Evolutionary conservation across 352 stramenopile genomes (phyloP).

Genomic region (Globisporangium megalacanthum): DNA sequence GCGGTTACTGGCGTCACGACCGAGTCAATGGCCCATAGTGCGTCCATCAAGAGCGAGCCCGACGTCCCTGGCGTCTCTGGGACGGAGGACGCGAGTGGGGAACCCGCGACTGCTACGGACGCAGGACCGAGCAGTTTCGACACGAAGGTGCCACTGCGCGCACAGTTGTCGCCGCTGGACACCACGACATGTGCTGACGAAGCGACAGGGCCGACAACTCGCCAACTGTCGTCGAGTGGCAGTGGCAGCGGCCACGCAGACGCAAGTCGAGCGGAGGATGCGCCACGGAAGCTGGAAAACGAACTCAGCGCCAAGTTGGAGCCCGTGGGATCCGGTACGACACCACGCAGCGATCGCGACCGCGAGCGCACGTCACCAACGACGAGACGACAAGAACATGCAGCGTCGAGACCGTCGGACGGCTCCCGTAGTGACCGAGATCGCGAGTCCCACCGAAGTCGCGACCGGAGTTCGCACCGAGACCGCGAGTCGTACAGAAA

Average conservation of each 20-base stretch:
- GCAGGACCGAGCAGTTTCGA: background rate
- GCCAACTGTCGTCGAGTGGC: background rate
- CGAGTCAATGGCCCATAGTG: background rate
- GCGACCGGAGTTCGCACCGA: background rate
- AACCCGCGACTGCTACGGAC: background rate
- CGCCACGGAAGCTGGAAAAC: background rate
- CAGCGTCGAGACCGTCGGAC: background rate
- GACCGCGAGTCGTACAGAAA: constrained; percentile 4
- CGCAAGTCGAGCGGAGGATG: background rate
- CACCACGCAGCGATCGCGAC: background rate
- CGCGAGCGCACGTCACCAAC: background rate
- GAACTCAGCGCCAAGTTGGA: background rate
- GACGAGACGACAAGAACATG: background rate
- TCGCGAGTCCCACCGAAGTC: background rate
- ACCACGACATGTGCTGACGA: background rate
- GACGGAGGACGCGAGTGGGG: background rate
- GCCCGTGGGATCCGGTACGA: background rate
- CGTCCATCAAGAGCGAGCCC: background rate
- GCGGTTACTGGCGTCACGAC: background rate
- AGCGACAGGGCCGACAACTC: background rate
- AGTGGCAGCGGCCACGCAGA: background rate
- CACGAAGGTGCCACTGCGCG: background rate
- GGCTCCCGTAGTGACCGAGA: background rate
- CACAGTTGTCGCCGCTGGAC: background rate
- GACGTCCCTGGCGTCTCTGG: background rate